Conservation (phyloP, 345 rosid genomes). For the Bretschneidera sinensis region DNA sequence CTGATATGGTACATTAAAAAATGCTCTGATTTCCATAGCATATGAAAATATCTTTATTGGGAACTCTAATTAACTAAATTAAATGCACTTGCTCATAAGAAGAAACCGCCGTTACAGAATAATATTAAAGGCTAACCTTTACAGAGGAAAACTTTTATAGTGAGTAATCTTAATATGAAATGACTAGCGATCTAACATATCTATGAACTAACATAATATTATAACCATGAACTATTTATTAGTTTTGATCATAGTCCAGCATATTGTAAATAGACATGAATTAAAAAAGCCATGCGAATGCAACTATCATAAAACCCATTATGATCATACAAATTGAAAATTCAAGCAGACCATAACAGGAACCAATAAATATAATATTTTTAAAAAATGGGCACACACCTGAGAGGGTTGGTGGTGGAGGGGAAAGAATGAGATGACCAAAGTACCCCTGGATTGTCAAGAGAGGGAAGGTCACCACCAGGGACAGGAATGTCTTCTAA, state of each 20-base stretch:
- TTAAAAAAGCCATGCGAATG: no score
- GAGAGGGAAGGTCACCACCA: constrained; percentile 34
- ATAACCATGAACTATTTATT: not conserved
- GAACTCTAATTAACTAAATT: not conserved
- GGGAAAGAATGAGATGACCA: constrained; percentile 32
- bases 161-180: no score
- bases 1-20: no score
- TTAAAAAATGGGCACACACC: constrained; percentile 12
- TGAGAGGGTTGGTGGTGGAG: constrained; percentile 17
- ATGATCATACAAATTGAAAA: not conserved
- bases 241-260: no score
- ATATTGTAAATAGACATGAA: no score
- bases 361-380: not conserved
- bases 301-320: not conserved
- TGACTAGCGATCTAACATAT: no score
- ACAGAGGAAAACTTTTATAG: no score
- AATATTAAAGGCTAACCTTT: not conserved
- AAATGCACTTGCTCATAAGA: no score
- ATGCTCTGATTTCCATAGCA: not conserved
- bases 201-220: not conserved
- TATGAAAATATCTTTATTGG: not conserved
- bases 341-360: not conserved
- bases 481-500: constrained; percentile 36
- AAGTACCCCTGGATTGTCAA: constrained; percentile 24
- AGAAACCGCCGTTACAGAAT: not conserved